These are phyloP conservation scores for Wallacemonas sp. DNA, from an alignment of 208 protist genomes.

Conservation along the genomic window DNA sequence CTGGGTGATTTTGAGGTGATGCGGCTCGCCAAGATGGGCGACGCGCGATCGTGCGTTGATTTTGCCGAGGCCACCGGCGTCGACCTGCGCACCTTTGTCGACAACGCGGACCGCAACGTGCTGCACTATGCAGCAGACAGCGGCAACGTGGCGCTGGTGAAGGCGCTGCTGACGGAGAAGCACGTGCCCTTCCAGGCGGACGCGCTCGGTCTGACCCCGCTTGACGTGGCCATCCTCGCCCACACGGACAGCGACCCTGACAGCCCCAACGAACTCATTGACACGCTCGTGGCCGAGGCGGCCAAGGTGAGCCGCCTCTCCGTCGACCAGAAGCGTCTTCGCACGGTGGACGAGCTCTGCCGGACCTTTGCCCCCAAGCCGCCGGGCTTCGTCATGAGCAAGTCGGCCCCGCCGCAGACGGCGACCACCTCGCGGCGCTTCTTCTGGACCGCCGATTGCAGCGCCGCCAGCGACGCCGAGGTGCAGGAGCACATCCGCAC, in stretches of 20 bases:
- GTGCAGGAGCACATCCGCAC: constrained; percentile 4
- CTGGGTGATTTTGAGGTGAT: constrained; percentile 86
- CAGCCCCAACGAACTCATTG: constrained; percentile 26
- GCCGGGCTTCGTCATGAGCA: constrained; percentile 75
- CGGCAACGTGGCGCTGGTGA: constrained; percentile 48
- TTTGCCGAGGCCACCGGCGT: constrained; percentile 39
- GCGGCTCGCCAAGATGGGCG: constrained; percentile 83
- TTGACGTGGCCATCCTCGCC: constrained; percentile 79
- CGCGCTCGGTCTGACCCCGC: constrained; percentile 69
- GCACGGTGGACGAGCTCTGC: constrained; percentile 51
- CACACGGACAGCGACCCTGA: not conserved
- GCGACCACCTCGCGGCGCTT: constrained; percentile 12
- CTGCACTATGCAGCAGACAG: constrained; percentile 86
- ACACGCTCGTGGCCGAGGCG: constrained; percentile 32
- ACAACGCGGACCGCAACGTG: constrained; percentile 79
- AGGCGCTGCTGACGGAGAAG: constrained; percentile 37
- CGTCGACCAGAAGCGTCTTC: constrained; percentile 3
- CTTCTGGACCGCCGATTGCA: constrained; percentile 30
- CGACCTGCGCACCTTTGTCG: constrained; percentile 46
- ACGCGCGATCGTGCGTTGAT: constrained; percentile 56
- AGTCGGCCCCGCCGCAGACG: constrained; percentile 42
- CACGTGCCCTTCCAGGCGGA: constrained; percentile 62
- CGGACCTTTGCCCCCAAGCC: constrained; percentile 52
- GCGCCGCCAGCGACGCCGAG: not conserved
- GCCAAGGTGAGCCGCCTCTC: constrained; percentile 29